Conservation (phyloP, 2,329 filamentous ascomycete genomes). For the Fusarium longipes region DNA sequence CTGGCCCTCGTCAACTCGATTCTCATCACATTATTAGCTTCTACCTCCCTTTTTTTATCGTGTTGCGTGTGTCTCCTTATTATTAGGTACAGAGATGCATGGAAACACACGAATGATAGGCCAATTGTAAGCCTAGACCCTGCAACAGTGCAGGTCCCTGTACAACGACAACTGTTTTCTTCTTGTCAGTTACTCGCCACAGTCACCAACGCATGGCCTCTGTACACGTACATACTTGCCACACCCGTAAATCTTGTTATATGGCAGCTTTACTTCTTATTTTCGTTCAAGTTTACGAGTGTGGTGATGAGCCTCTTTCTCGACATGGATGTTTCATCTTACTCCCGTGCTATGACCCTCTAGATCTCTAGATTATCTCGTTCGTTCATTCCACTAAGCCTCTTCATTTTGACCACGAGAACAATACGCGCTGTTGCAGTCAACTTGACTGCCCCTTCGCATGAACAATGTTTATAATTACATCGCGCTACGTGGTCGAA, state of each 20-base stretch:
- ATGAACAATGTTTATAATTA: background rate
- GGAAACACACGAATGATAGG: background rate
- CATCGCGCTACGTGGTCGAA: conserved; percentile 7
- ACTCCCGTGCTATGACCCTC: background rate
- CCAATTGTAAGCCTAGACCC: background rate
- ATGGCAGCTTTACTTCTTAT: background rate
- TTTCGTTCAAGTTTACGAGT: conserved; percentile 14
- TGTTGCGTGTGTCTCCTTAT: conserved; percentile 24
- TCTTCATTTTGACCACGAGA: background rate
- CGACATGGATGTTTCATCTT: background rate
- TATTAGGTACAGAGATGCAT: background rate
- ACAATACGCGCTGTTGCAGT: too few species aligned
- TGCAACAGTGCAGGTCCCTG: conserved; percentile 16
- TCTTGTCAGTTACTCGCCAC: conserved; percentile 21
- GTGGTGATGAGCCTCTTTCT: background rate
- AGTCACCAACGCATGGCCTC: conserved; percentile 19
- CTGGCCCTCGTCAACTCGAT: conserved; percentile 21
- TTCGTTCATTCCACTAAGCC: background rate
- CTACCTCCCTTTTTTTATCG: conserved; percentile 41
- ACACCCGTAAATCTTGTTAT: conserved; percentile 10
- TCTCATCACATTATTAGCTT: conserved; percentile 32
- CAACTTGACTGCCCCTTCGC: background rate
- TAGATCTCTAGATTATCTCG: background rate
- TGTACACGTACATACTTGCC: conserved; percentile 27
- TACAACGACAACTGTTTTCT: conserved; percentile 1